Evolutionary conservation across 768 basidiomycete genomes (phyloP).

Genomic region (Mycena metata): DNA sequence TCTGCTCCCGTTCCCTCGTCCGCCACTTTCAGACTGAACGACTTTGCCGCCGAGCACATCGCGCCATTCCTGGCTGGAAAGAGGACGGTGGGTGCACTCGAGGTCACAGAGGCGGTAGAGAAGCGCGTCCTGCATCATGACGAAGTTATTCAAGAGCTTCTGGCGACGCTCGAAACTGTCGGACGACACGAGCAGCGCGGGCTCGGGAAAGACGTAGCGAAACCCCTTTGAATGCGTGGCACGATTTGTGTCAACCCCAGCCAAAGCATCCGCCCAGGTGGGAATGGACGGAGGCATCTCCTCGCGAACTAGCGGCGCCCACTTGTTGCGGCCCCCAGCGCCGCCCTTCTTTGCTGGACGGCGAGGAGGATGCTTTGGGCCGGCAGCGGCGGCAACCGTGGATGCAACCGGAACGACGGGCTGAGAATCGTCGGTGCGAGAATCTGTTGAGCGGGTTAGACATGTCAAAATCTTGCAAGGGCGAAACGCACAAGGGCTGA

Average conservation of each 20-base stretch:
- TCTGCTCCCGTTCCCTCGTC: too few species aligned
- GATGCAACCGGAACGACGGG: not conserved
- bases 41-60: not conserved
- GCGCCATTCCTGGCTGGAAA: conserved; percentile 14
- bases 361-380: too few species aligned
- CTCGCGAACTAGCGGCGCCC: not conserved
- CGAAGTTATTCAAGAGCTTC: not conserved
- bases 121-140: conserved; percentile 3
- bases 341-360: too few species aligned
- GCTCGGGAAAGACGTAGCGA: conserved; percentile 16
- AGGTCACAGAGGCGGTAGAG: not conserved
- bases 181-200: conserved; percentile 2
- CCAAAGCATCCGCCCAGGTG: not conserved
- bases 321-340: conserved; percentile 8
- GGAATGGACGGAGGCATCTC: conserved; percentile 15
- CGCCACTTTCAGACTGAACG: too few species aligned
- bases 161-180: conserved; percentile 8
- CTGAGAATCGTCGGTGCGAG: too few species aligned
- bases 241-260: not conserved
- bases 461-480: too few species aligned
- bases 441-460: too few species aligned
- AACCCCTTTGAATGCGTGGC: too few species aligned
- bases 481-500: too few species aligned
- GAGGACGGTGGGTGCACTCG: not conserved
- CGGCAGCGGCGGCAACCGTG: not conserved